Evolutionary conservation across 148 eudicot species (phyloP), one percentile per base, ranked within the genome.

Genomic region (Fagopyrum tataricum): DNA sequence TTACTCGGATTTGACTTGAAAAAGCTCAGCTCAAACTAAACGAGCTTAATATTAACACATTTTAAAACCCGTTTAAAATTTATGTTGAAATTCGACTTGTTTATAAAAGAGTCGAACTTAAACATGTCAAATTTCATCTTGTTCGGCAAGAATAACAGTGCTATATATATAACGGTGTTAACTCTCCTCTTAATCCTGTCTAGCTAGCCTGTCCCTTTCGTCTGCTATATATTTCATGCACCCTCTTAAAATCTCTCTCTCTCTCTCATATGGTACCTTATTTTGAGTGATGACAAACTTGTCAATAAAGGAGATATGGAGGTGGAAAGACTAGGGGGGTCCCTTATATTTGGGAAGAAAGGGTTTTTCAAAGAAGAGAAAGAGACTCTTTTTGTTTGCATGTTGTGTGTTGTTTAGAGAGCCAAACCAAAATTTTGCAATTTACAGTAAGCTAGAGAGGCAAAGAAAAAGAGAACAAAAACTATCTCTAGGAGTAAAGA

Each of bases 251-350:
- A 64, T 64, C 68, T 64, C 69, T 37, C 15, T 21, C 4, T 59
- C 68, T 62, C 41, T 64, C 69, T 39, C 42, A 4, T 43, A 64
- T 64, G 69, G 66, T 59, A 59, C 43, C 43, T 15, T 39, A 64
- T 64, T 14, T 31, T 31, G 69, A 64, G 69, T 31, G 69, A 64
- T 64, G 69, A 64, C 69, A 64, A 64, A 64, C 43, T 64, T 21
- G 43, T 64, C 44, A 37, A 64, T 37, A 64, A 6, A 61, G 31
- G 24, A 61, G 44, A 37, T 31, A 31, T 31, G 37, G 37, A 31
- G 37, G 37, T 31, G 37, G 37, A 31, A 31, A 31, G 69, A 31
- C 2, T 13, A 48, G 17, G 17, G 14, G 52, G 52, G 52, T 15
- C 52, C 52, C 14, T 48, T 48, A 7, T 13, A 48, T 10, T 13